phyloP scores from a whole-genome alignment of 768 basidiomycete species.

The Lanmaoa rubissima region DNA sequence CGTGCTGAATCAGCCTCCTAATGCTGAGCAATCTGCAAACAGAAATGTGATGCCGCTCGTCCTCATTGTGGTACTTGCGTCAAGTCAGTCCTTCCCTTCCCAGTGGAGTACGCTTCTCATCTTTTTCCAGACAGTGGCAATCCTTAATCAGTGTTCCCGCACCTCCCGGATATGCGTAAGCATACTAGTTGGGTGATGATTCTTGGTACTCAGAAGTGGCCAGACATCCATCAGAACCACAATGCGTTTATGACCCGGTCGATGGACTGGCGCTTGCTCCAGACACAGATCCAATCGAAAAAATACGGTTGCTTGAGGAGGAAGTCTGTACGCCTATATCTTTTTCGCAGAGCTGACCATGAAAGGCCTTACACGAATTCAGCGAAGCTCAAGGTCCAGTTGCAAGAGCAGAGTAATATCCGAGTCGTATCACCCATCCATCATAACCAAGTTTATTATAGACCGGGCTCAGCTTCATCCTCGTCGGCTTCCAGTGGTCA shows the following conservation, averaged over 20 bases:
- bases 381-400: constrained; percentile 64
- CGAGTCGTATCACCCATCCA: constrained; percentile 18
- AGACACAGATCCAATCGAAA: constrained; percentile 76
- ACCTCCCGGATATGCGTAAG: constrained; percentile 82
- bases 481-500: constrained; percentile 20
- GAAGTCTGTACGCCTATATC: constrained; percentile 58
- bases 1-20: not conserved
- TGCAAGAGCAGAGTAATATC: constrained; percentile 52
- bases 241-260: constrained; percentile 83
- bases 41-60: constrained; percentile 90
- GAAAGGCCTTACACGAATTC: constrained; percentile 12
- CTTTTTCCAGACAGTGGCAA: constrained; percentile 65
- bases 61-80: constrained; percentile 85
- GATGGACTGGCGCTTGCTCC: constrained; percentile 77
- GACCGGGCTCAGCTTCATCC: constrained; percentile 24
- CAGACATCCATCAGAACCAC: constrained; percentile 83
- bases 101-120: constrained; percentile 6
- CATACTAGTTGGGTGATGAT: not conserved
- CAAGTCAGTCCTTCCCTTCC: constrained; percentile 51
- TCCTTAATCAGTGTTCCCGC: constrained; percentile 80
- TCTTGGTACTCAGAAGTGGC: constrained; percentile 8
- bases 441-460: constrained; percentile 17
- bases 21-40: constrained; percentile 8
- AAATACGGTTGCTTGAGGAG: constrained; percentile 72
- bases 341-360: not conserved